phyloP scores from a whole-genome alignment of 495 filamentous ascomycete species.

The Penicillium canescens region DNA sequence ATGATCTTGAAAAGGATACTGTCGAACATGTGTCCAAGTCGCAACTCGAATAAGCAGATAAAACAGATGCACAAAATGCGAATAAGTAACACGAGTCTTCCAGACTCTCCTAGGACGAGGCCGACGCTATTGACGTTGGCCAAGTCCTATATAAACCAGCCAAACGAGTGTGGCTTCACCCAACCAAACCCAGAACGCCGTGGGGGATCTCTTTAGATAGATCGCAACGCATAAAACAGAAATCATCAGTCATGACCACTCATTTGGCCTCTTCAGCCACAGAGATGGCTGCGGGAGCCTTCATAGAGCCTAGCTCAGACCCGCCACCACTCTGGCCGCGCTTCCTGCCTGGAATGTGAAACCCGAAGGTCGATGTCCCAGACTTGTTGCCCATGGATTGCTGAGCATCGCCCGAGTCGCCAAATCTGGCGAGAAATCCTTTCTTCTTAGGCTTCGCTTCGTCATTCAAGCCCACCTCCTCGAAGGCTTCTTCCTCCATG shows the following conservation, averaged over 20 bases:
- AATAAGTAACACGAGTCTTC: background rate
- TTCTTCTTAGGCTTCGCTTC: constrained; percentile 74
- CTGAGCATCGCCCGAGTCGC: constrained; percentile 53
- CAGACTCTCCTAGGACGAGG: background rate
- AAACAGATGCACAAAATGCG: constrained; percentile 10
- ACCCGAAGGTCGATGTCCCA: constrained; percentile 50
- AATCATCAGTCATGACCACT: constrained; percentile 6
- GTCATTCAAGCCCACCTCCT: constrained; percentile 87
- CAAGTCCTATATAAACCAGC: constrained; percentile 4
- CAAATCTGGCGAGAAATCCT: constrained; percentile 83
- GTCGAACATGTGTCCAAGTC: background rate
- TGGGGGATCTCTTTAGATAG: background rate
- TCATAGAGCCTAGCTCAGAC: constrained; percentile 65
- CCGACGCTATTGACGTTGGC: background rate
- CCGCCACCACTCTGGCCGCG: constrained; percentile 72
- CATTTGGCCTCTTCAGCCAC: constrained; percentile 31
- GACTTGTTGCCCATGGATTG: constrained; percentile 41
- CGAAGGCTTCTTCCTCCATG: constrained; percentile 77
- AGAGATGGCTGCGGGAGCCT: constrained; percentile 23
- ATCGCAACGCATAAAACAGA: constrained; percentile 1
- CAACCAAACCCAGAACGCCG: constrained; percentile 16
- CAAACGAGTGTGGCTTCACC: background rate
- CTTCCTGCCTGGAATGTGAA: constrained; percentile 71
- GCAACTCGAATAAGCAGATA: background rate
- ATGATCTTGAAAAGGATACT: background rate